Percentiles rank a stretch among this genome's conserved stretches.
phyloP scores from a whole-genome alignment of 257 asterid genomes.

The Solanum commersonii region DNA sequence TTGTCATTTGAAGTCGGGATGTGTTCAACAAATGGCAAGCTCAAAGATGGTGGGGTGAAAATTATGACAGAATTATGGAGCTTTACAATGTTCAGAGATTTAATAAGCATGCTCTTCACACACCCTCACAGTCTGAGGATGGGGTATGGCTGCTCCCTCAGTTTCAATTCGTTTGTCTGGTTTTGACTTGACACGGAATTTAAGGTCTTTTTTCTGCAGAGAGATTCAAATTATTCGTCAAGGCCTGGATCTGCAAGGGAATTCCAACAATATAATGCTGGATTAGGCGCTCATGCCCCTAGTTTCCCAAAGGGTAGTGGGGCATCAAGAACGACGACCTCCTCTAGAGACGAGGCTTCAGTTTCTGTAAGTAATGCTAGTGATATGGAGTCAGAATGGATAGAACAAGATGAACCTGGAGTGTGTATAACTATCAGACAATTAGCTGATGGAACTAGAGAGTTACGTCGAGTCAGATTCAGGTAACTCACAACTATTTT shows the following conservation, averaged over 20 bases:
- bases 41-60: slow-evolving; percentile 87
- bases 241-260: slow-evolving; percentile 64
- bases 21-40: slow-evolving; percentile 83
- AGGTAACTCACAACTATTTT: slow-evolving; percentile 30
- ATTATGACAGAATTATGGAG: slow-evolving; percentile 76
- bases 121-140: slow-evolving; percentile 73
- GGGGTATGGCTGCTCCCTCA: slow-evolving; percentile 40
- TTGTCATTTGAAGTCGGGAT: slow-evolving; percentile 49
- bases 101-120: slow-evolving; percentile 58
- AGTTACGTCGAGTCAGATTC: slow-evolving; percentile 88
- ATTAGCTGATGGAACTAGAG: slow-evolving; percentile 78
- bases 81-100: slow-evolving; percentile 77
- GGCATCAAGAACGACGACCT: slow-evolving; percentile 68
- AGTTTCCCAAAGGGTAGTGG: slow-evolving; percentile 29
- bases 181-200: neutral
- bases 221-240: slow-evolving; percentile 79
- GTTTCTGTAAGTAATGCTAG: slow-evolving; percentile 87
- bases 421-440: slow-evolving; percentile 86
- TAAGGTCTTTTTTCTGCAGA: slow-evolving; percentile 30
- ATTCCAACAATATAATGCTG: slow-evolving; percentile 20
- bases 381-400: slow-evolving; percentile 86
- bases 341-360: slow-evolving; percentile 79
- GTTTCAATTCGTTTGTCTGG: neutral
- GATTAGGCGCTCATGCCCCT: slow-evolving; percentile 29
- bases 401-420: slow-evolving; percentile 90